phyloP scores from a whole-genome alignment of 257 asterid genomes.

The Hygrophila difformis region DNA sequence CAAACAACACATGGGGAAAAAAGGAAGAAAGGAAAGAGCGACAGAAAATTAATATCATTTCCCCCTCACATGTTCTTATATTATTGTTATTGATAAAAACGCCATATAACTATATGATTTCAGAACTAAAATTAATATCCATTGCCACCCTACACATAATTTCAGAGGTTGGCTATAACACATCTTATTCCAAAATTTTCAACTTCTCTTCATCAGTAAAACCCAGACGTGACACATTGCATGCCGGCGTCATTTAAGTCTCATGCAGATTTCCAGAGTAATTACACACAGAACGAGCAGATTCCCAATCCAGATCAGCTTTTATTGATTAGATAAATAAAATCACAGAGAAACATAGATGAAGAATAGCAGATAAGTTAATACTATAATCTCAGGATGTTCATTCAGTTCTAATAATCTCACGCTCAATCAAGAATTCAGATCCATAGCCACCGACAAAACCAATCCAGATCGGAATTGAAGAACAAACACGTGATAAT shows the following conservation, averaged over 20 bases:
- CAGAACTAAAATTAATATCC: too few species aligned
- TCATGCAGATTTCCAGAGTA: not conserved
- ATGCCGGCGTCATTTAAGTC: not conserved
- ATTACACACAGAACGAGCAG: not conserved
- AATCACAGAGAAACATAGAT: not conserved
- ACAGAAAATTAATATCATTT: not conserved
- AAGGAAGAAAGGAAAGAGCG: not conserved
- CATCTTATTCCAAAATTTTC: not conserved
- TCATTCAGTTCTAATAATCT: not conserved
- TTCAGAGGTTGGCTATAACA: not conserved
- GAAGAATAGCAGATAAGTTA: not conserved
- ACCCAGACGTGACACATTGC: not conserved
- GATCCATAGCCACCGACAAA: constrained; percentile 6
- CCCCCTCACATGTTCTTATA: not conserved
- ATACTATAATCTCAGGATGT: not conserved
- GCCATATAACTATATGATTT: not conserved
- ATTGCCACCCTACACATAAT: not conserved
- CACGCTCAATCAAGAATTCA: not conserved
- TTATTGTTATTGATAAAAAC: not conserved
- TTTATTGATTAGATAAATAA: too few species aligned
- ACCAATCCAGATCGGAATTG: constrained; percentile 8
- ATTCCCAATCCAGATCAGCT: not conserved
- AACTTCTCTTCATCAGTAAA: not conserved
- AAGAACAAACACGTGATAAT: not conserved
- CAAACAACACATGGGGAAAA: too few species aligned